phyloP scores from a whole-genome alignment of 2,329 filamentous ascomycete species.

The Colletotrichum phormii region DNA sequence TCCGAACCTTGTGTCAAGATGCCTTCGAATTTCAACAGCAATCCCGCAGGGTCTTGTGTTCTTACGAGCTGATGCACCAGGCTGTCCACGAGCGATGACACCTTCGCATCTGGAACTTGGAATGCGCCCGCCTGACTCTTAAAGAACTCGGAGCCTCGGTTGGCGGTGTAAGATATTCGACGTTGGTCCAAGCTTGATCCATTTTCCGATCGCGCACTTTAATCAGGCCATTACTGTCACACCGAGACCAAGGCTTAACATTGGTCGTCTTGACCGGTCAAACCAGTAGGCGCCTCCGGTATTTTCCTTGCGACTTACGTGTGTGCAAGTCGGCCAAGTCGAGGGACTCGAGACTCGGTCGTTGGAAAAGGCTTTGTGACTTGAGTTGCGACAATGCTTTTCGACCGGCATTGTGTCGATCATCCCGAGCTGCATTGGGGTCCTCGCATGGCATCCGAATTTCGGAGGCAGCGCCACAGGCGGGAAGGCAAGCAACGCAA shows the following conservation, averaged over 20 bases:
- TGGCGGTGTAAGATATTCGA: slow-evolving; percentile 16
- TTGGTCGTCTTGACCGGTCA: not conserved
- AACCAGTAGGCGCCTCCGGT: not conserved
- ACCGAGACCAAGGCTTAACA: not conserved
- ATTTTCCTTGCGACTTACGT: not conserved
- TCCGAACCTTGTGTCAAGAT: not conserved
- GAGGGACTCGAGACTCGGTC: not conserved
- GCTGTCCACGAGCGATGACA: not conserved
- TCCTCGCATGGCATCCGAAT: slow-evolving; percentile 7
- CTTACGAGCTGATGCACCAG: not conserved
- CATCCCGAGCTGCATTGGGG: slow-evolving; percentile 17
- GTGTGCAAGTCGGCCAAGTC: not conserved
- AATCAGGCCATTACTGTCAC: slow-evolving; percentile 20
- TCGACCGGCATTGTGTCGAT: slow-evolving; percentile 20
- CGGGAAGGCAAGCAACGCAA: not conserved
- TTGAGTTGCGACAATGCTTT: not conserved
- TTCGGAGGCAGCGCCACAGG: slow-evolving; percentile 12
- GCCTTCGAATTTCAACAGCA: not conserved
- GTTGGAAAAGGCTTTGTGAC: slow-evolving; percentile 17
- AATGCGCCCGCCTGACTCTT: not conserved
- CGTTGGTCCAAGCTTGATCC: slow-evolving; percentile 15
- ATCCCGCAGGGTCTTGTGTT: not conserved
- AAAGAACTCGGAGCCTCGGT: not conserved
- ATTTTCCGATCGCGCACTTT: not conserved
- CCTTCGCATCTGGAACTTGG: not conserved